These are phyloP conservation scores for Vanrija humicola DNA, from an alignment of 1,284 basidiomycete species.

Conservation along the genomic window DNA sequence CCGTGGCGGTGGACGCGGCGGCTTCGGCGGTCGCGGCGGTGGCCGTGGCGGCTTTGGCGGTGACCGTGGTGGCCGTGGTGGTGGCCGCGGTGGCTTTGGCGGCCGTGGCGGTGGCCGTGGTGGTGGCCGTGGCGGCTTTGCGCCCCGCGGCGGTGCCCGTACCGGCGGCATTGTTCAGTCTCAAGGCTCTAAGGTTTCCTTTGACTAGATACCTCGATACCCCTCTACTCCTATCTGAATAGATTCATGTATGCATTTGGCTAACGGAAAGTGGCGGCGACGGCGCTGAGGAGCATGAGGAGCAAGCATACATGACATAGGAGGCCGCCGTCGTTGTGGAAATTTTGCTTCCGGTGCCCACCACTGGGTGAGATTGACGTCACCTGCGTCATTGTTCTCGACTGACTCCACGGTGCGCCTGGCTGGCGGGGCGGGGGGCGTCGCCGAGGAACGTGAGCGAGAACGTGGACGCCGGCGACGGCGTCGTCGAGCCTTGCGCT, in stretches of 20 bases:
- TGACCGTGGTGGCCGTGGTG: slow-evolving; percentile 38
- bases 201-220: slow-evolving; percentile 51
- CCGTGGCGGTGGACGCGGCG: slow-evolving; percentile 27
- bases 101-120: slow-evolving; percentile 55
- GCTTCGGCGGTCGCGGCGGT: slow-evolving; percentile 45
- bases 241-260: slow-evolving; percentile 9
- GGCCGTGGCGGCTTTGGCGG: slow-evolving; percentile 41
- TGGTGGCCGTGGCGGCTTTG: slow-evolving; percentile 45
- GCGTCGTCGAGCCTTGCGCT: no score
- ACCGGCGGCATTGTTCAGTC: slow-evolving; percentile 69
- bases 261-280: background rate
- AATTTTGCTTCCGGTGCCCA: background rate
- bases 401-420: no score
- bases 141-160: slow-evolving; percentile 53
- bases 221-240: background rate
- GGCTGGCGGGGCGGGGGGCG: no score
- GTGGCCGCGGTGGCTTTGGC: slow-evolving; percentile 43
- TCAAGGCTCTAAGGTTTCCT: slow-evolving; percentile 78
- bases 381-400: no score
- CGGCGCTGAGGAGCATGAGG: no score
- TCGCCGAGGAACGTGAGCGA: no score
- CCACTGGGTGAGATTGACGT: no score
- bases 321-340: no score
- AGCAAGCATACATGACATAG: no score
- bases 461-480: no score